Evolutionary conservation across 441 rosid species (phyloP).

Genomic region (Rhodomyrtus psidioides): DNA sequence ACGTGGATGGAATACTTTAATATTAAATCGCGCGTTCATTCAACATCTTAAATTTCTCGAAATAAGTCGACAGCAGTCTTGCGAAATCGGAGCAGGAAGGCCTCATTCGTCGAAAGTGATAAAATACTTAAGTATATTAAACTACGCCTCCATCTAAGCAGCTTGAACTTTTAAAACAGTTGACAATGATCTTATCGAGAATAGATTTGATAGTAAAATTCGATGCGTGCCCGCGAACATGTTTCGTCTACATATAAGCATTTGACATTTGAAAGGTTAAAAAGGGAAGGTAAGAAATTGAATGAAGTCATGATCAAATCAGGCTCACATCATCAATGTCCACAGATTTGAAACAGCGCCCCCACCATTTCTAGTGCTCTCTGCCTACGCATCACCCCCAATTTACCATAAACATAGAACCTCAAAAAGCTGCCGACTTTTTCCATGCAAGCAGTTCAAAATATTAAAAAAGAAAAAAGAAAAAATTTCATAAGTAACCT

Average conservation of each 20-base stretch:
- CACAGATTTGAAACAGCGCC: background rate
- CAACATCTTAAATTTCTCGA: too few species aligned
- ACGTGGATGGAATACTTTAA: too few species aligned
- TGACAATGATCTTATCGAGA: fast-evolving
- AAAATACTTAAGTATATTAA: too few species aligned
- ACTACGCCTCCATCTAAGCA: too few species aligned
- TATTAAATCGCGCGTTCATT: fast-evolving
- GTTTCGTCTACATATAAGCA: background rate
- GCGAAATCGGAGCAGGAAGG: too few species aligned
- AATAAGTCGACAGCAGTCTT: too few species aligned
- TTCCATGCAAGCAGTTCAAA: background rate
- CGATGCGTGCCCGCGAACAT: background rate
- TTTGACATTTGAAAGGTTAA: background rate
- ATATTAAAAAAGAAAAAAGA: background rate
- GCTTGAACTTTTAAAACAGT: too few species aligned
- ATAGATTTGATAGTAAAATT: background rate
- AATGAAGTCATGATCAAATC: background rate
- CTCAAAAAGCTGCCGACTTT: background rate
- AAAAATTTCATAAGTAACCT: background rate
- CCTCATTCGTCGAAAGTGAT: too few species aligned
- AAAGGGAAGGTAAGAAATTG: background rate
- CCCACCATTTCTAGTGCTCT: background rate
- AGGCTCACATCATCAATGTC: background rate
- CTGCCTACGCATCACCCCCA: background rate
- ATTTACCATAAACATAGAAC: background rate